Percentiles rank a stretch among this genome's conserved stretches.
Conservation (phyloP, 2,329 filamentous ascomycete species). For the Ophiostoma ips region DNA sequence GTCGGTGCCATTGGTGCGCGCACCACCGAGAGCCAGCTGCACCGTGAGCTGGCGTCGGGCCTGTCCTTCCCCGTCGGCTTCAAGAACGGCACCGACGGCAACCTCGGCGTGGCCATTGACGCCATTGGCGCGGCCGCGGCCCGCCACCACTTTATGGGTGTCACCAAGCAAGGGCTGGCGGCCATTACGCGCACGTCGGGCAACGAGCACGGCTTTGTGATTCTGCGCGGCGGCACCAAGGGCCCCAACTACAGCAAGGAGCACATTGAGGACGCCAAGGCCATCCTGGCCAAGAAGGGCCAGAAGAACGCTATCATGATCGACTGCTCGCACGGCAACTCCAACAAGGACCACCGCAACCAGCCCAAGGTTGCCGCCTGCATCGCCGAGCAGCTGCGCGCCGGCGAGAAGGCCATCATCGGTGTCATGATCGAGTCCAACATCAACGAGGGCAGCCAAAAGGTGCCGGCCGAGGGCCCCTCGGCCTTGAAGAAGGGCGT, state of each 20-base stretch:
- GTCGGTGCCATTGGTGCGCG: conserved; percentile 90
- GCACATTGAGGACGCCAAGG: conserved; percentile 63
- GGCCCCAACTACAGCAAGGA: conserved; percentile 90
- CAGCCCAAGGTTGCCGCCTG: conserved; percentile 82
- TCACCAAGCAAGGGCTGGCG: conserved; percentile 92
- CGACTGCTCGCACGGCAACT: conserved; percentile 97
- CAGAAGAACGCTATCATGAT: conserved; percentile 90
- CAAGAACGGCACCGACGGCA: conserved; percentile 98
- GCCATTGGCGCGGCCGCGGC: conserved; percentile 77
- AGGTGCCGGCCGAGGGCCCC: conserved; percentile 73
- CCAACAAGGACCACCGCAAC: conserved; percentile 93
- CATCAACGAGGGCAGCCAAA: conserved; percentile 81
- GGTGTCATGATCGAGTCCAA: conserved; percentile 99
- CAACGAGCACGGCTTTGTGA: conserved; percentile 96
- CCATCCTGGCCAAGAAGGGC: conserved; percentile 66
- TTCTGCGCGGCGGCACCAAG: conserved; percentile 78
- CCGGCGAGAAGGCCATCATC: conserved; percentile 77
- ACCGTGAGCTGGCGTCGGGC: conserved; percentile 88
- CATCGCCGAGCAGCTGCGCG: conserved; percentile 71
- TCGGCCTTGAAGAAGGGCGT: conserved; percentile 71
- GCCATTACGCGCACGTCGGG: conserved; percentile 87
- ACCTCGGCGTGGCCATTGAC: conserved; percentile 81
- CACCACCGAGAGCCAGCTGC: conserved; percentile 92
- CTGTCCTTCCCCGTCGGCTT: conserved; percentile 96
- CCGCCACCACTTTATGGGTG: conserved; percentile 96